These are phyloP conservation scores for Asclepias syriaca DNA, from an alignment of 257 asterid species.

Conservation along the genomic window DNA sequence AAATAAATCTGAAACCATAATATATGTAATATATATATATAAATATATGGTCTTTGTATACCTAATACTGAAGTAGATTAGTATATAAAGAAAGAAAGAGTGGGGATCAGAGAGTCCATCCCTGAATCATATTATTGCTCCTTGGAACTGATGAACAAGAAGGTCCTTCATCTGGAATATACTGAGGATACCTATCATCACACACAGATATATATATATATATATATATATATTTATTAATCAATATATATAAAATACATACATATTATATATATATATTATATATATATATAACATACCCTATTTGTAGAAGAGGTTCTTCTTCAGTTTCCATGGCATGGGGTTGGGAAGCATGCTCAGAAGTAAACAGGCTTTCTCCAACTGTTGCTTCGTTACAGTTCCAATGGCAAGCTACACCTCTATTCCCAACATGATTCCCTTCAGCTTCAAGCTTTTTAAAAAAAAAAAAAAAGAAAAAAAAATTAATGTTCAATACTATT, in stretches of 20 bases:
- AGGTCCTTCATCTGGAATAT: conserved; percentile 61
- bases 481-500: neutral
- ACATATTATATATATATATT: too few relatives aligned
- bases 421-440: conserved; percentile 38
- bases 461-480: conserved; percentile 11
- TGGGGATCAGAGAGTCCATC: conserved; percentile 53
- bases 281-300: conserved; percentile 30
- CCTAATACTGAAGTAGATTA: too few relatives aligned
- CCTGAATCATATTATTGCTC: conserved; percentile 41
- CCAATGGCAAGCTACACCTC: conserved; percentile 48
- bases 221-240: too few relatives aligned
- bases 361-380: conserved; percentile 34
- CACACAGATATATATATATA: neutral
- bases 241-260: too few relatives aligned
- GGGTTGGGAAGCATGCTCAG: conserved; percentile 33
- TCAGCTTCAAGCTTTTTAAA: conserved; percentile 57
- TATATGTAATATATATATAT: too few relatives aligned
- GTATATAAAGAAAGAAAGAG: too few relatives aligned
- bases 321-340: conserved; percentile 52
- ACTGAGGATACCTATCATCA: conserved; percentile 48
- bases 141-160: conserved; percentile 30
- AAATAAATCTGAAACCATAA: too few relatives aligned
- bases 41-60: too few relatives aligned
- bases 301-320: conserved; percentile 63
- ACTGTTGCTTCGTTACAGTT: conserved; percentile 27